Base-by-base conservation (phyloP, 2,329 filamentous ascomycete species). In the Tolypocladium guangdongense region DNA sequence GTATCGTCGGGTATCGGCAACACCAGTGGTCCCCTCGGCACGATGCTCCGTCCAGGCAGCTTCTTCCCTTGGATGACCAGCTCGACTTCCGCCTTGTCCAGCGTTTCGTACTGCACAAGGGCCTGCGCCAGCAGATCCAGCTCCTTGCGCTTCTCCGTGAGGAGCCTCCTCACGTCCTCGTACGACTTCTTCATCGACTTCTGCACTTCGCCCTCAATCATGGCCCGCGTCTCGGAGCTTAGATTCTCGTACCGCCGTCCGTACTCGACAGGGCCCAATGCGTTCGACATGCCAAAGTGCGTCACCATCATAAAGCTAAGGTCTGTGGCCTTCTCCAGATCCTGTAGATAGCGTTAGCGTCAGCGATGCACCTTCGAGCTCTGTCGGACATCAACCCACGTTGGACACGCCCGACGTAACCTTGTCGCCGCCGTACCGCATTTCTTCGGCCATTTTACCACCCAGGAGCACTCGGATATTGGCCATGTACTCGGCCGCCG, bases 91-190 rank as follows among this genome's bases (percentile, higher is more conserved):
- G 87, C 84, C 68, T 86, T 88, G 68, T 87, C 87, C 51, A 99
- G 74, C 0, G 90, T 96, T 75, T 99, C 93, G 69, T 96, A 97
- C 69, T 96, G 86, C 36, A 99, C 83, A 11, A 99, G 78, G 7
- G 91, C 93, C 64, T 91, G 84, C 32, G 93, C 92, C 11, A 99
- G 75, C 12, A 89, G 76, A 62, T 99, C 92, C 8, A 99, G 79
- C 68, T 96, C 92, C 55, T 87, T 85, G 53, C 90, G 83, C 67
- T 87, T 89, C 37, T 82, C 80, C 1, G 78, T 81, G 48, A 99
- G 72, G 5, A 97, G 77, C 48, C 80, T 79, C 47, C 76, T 72
- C 43, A 91, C 90, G 37, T 90, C 86, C 53, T 81, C 76, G 56
- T 90, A 86, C 18, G 87, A 88, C 64, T 93, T 91, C 62, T 90